Evolutionary conservation across 140 eudicot genomes (phyloP).

Genomic region (Oenanthe javanica): DNA sequence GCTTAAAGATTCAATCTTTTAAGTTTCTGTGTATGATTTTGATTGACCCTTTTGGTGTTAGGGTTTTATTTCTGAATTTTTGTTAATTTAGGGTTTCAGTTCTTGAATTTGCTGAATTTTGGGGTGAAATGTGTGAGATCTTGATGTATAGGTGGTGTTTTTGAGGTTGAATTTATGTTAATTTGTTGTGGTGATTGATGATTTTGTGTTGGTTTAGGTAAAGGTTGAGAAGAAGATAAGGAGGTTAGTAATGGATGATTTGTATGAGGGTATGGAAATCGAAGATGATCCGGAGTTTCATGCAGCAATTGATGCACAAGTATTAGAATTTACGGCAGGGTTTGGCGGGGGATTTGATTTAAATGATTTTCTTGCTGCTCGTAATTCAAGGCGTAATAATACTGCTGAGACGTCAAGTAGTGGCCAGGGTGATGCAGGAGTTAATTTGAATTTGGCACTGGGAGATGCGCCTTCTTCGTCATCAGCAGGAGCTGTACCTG

Average conservation of each 20-base stretch:
- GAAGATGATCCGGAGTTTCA: not conserved
- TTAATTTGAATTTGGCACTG: slow-evolving; percentile 47
- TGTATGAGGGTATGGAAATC: not conserved
- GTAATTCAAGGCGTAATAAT: slow-evolving; percentile 8
- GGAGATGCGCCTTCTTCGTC: slow-evolving; percentile 30
- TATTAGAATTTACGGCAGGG: not conserved
- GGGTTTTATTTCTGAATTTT: not conserved
- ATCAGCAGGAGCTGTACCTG: slow-evolving; percentile 24
- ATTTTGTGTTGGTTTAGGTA: slow-evolving; percentile 62
- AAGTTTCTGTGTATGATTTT: not conserved
- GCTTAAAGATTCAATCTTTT: not conserved
- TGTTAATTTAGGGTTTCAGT: slow-evolving; percentile 14
- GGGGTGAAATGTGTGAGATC: slow-evolving; percentile 26
- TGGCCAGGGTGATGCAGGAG: slow-evolving; percentile 27
- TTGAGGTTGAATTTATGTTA: slow-evolving; percentile 15
- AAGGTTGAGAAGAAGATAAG: slow-evolving; percentile 35
- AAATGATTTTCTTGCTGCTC: not conserved
- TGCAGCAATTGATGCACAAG: not conserved
- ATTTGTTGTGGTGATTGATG: slow-evolving; percentile 26
- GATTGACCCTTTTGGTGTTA: not conserved
- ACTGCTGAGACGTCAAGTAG: slow-evolving; percentile 11
- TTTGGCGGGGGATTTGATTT: not conserved
- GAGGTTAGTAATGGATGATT: slow-evolving; percentile 16
- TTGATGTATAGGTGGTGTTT: slow-evolving; percentile 10
- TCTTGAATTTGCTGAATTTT: slow-evolving; percentile 7